Percentiles rank a stretch among this genome's conserved stretches.
These are phyloP conservation scores for Paraphaeosphaeria minitans DNA, from an alignment of 2,329 filamentous ascomycete species.

Conservation along the genomic window DNA sequence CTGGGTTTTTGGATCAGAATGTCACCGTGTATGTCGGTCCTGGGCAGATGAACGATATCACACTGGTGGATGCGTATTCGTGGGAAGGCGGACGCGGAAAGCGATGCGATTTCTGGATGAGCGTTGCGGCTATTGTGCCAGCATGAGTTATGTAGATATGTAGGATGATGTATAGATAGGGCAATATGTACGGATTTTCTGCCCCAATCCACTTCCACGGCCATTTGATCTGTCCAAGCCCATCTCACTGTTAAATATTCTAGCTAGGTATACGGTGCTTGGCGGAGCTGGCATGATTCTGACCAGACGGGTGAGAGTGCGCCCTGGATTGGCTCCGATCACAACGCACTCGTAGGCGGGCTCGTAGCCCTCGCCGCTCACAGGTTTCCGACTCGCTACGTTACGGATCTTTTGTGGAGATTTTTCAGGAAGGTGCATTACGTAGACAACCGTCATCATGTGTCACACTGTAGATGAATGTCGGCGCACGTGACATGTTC, in stretches of 20 bases:
- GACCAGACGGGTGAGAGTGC: too few relatives aligned
- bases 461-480: too few relatives aligned
- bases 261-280: too few relatives aligned
- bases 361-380: not conserved
- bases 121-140: slow-evolving; percentile 16
- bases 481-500: too few relatives aligned
- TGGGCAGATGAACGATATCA: slow-evolving; percentile 21
- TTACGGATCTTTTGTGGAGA: too few relatives aligned
- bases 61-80: slow-evolving; percentile 24
- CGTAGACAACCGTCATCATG: too few relatives aligned
- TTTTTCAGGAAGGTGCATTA: too few relatives aligned
- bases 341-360: not conserved
- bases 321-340: not conserved
- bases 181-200: not conserved
- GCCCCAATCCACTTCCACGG: too few relatives aligned
- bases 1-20: not conserved
- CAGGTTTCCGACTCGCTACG: too few relatives aligned
- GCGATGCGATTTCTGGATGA: slow-evolving; percentile 31
- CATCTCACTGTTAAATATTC: too few relatives aligned
- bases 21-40: slow-evolving; percentile 20
- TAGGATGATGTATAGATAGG: not conserved
- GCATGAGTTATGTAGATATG: slow-evolving; percentile 1
- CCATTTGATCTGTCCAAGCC: too few relatives aligned
- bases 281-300: too few relatives aligned
- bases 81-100: slow-evolving; percentile 30